Conservation (phyloP, 176 grass and related monocot genomes). For the Ensete glaucum region DNA sequence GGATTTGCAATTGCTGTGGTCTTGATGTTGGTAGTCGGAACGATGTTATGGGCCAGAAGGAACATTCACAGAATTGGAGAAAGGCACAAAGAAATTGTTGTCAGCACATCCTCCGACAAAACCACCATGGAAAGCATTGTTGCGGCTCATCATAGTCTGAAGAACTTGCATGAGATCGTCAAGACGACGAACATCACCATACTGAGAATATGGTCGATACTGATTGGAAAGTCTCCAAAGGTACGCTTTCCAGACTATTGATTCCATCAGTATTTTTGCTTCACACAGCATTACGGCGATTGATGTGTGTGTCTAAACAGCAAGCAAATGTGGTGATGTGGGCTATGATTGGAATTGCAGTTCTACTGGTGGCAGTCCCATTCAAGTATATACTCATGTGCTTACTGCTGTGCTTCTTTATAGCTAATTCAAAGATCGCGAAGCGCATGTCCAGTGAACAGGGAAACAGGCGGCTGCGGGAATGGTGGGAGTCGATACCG, state of each 20-base stretch:
- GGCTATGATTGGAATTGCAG: slow-evolving; percentile 38
- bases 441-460: slow-evolving; percentile 36
- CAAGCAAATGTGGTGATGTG: slow-evolving; percentile 56
- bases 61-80: slow-evolving; percentile 28
- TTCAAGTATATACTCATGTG: slow-evolving; percentile 63
- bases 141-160: slow-evolving; percentile 58
- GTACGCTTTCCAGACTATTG: slow-evolving; percentile 18
- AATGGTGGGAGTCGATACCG: slow-evolving; percentile 96
- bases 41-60: slow-evolving; percentile 49
- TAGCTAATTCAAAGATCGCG: slow-evolving; percentile 21
- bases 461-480: slow-evolving; percentile 50
- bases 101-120: slow-evolving; percentile 61
- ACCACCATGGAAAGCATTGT: slow-evolving; percentile 74
- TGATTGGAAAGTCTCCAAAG: slow-evolving; percentile 57
- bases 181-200: slow-evolving; percentile 49
- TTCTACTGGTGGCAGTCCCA: slow-evolving; percentile 41
- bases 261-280: not conserved
- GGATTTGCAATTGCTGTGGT: slow-evolving; percentile 31
- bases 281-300: not conserved
- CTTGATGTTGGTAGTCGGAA: slow-evolving; percentile 24
- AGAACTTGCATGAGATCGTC: slow-evolving; percentile 40
- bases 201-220: slow-evolving; percentile 60
- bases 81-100: slow-evolving; percentile 43
- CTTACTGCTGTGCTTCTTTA: slow-evolving; percentile 13
- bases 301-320: slow-evolving; percentile 18